Base-by-base conservation (phyloP, 139 green algal species). In the Coelastrella sp. region DNA sequence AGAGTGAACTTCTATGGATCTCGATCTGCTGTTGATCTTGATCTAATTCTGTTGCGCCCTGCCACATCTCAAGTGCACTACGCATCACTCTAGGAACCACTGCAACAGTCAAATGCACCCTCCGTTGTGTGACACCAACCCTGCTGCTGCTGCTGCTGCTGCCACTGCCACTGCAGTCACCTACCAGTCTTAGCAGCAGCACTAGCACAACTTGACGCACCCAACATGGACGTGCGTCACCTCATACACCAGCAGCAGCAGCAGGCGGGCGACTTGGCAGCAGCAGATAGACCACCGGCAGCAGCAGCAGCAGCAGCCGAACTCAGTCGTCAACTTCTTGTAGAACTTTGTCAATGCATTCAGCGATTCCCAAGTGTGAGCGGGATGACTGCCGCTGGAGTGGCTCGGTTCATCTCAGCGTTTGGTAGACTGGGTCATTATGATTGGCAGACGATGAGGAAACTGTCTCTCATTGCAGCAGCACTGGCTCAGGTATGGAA, bases 361-460 rank as follows among this genome's bases (percentile, higher is more conserved):
- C 73, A 66, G 50, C 5, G 11, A n/a, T 32, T 38, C 6, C 62
- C 62, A 43, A 69, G 27, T 40, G n/a, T 48, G 9, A 45, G 13
- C 27, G 66, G 32, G 19, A 41, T 82, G n/a, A 21, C n/a, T 7
- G 53, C 75, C 8, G 30, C 53, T 63, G 40, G 38, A 21, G 53
- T 69, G 19, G 75, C 75, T 4, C 41, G 21, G 27, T 53, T 82
- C 11, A 60, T 82, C 19, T 37, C 51, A 25, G 35, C 75, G 3
- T 45, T 82, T 51, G 51, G 50, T 8, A 34, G 75, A 6, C 7
- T 82, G 75, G 35, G 53, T 38, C 75, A 82, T 21, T 82, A 82
- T 30, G 75, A 82, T 25, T 82, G 75, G 75, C 75, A 82, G 75
- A 35, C 53, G 9, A 82, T 82, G 75, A 34, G 53, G 11, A 51